Evolutionary conservation across 148 eudicot species (phyloP).

Genomic region (Pouteria glomerata): DNA sequence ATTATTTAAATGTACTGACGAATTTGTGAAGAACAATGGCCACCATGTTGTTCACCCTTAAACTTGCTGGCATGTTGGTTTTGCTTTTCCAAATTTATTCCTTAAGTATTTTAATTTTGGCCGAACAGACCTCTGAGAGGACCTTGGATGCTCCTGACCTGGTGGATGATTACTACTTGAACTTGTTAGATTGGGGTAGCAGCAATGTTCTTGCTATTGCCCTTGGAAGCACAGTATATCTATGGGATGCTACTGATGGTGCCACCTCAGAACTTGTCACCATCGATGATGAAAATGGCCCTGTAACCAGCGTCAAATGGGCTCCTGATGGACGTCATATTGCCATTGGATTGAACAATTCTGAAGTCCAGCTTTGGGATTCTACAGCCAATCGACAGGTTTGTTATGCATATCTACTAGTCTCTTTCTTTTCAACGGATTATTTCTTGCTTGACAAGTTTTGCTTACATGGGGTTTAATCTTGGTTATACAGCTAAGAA

Average conservation of each 20-base stretch:
- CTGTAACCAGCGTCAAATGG: conserved; percentile 93
- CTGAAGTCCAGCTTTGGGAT: conserved; percentile 96
- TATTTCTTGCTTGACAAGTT: neutral
- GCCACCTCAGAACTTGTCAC: conserved; percentile 75
- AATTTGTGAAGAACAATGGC: too few relatives aligned
- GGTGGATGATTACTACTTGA: conserved; percentile 82
- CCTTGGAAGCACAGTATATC: conserved; percentile 76
- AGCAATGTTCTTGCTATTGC: conserved; percentile 84
- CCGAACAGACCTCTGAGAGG: conserved; percentile 74
- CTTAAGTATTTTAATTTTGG: neutral
- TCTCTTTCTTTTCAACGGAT: neutral
- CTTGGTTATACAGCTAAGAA: conserved; percentile 51
- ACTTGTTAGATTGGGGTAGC: conserved; percentile 87
- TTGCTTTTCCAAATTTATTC: conserved; percentile 25
- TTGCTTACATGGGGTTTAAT: neutral
- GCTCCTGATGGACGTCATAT: conserved; percentile 93
- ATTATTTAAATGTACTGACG: too few relatives aligned
- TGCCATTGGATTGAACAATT: conserved; percentile 76
- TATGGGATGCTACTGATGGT: conserved; percentile 88
- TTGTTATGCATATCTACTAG: conserved; percentile 67
- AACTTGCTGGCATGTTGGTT: too few relatives aligned
- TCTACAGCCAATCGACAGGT: conserved; percentile 58
- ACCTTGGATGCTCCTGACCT: conserved; percentile 92
- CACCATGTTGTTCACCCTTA: too few relatives aligned
- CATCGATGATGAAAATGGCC: conserved; percentile 77